phyloP scores from a whole-genome alignment of 1,284 basidiomycete species.

The Anthracocystis setariae region DNA sequence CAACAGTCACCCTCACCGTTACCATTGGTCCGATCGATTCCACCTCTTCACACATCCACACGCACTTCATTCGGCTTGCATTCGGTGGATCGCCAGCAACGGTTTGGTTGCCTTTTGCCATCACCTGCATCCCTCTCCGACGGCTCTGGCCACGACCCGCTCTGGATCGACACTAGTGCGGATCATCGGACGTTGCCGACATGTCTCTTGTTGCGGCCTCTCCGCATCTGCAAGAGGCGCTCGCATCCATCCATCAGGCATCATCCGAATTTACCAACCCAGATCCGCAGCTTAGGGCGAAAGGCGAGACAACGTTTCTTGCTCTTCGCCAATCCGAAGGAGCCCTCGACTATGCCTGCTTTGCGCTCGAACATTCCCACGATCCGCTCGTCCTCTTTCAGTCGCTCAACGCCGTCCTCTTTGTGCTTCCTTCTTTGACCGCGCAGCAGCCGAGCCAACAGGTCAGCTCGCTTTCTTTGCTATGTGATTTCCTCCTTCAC shows the following conservation, averaged over 20 bases:
- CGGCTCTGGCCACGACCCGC: not conserved
- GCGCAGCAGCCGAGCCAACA: conserved; percentile 23
- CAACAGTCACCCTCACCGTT: no score
- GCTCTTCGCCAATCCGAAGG: conserved; percentile 48
- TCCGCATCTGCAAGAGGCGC: conserved; percentile 48
- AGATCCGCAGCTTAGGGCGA: conserved; percentile 44
- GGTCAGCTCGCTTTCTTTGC: conserved; percentile 28
- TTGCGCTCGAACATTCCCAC: conserved; percentile 47
- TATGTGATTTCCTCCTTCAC: conserved; percentile 55
- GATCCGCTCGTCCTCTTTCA: conserved; percentile 57
- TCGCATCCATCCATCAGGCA: conserved; percentile 52
- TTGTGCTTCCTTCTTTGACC: conserved; percentile 40
- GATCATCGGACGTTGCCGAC: conserved; percentile 12
- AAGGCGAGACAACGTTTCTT: conserved; percentile 57
- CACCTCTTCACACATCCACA: no score
- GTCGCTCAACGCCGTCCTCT: conserved; percentile 47
- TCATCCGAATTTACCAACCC: conserved; percentile 52
- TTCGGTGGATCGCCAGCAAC: no score
- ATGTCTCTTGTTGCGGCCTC: conserved; percentile 46
- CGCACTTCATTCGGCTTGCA: no score
- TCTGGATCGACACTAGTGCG: conserved; percentile 8
- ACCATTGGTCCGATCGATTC: no score
- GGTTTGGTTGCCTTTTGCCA: not conserved
- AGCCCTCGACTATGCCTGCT: conserved; percentile 56
- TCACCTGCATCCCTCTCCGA: not conserved